Evolutionary conservation across 2,329 filamentous ascomycete genomes (phyloP).

Genomic region (Phoma herbarum): DNA sequence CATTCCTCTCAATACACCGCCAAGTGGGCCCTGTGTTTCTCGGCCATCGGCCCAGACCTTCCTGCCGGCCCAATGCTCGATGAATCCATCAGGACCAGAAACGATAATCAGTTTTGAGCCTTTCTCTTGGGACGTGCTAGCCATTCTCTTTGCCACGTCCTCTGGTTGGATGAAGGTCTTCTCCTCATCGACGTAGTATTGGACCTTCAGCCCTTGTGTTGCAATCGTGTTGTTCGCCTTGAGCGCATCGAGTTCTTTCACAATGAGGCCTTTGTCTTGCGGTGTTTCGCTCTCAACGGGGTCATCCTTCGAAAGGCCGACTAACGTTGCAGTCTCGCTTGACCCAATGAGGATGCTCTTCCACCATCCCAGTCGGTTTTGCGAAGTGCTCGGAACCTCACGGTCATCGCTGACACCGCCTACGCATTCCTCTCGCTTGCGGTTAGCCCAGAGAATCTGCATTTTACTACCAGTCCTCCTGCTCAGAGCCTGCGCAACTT

Average conservation of each 20-base stretch:
- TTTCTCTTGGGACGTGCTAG: slow-evolving; percentile 33
- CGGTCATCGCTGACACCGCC: slow-evolving; percentile 65
- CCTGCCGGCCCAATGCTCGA: slow-evolving; percentile 79
- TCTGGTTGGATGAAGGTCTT: slow-evolving; percentile 65
- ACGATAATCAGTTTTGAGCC: slow-evolving; percentile 77
- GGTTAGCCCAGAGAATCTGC: slow-evolving; percentile 84
- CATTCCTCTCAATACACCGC: slow-evolving; percentile 72
- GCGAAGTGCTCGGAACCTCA: slow-evolving; percentile 4
- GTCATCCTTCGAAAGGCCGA: slow-evolving; percentile 16
- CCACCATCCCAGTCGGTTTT: slow-evolving; percentile 37
- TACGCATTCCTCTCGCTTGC: slow-evolving; percentile 70
- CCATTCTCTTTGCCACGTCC: slow-evolving; percentile 45
- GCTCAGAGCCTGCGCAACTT: slow-evolving; percentile 73
- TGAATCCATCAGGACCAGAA: slow-evolving; percentile 90
- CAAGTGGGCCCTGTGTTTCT: slow-evolving; percentile 78
- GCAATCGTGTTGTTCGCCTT: slow-evolving; percentile 53
- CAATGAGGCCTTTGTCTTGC: slow-evolving; percentile 59
- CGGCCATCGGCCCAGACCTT: slow-evolving; percentile 78
- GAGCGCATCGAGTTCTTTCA: slow-evolving; percentile 69
- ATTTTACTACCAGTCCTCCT: slow-evolving; percentile 59
- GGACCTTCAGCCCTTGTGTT: slow-evolving; percentile 58
- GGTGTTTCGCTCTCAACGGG: slow-evolving; percentile 4
- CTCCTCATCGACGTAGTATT: slow-evolving; percentile 86
- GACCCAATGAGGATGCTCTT: slow-evolving; percentile 36
- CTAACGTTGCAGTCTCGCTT: slow-evolving; percentile 17